Base-by-base conservation (phyloP, 1,139 yeast genomes). In the Debaryomyces coudertii region DNA sequence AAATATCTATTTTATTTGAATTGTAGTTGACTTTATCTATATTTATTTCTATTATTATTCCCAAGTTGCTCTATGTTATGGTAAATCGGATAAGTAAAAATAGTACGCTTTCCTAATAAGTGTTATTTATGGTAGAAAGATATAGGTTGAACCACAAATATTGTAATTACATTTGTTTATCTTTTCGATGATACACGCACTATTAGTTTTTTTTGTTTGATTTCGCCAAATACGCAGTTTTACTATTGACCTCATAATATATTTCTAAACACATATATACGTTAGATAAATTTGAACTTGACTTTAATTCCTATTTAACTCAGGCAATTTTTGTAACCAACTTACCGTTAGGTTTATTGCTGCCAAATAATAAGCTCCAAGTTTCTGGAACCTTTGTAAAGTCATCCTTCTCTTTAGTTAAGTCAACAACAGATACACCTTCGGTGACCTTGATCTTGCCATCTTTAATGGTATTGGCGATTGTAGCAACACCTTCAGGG, bases 381-480 rank as follows among this genome's bases (percentile, higher is more conserved):
- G 61, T 54, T 28, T 46, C 48, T 23, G 76, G 76, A 25, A 71
- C 58, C 45, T 55, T 48, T 33, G 54, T 54, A 20, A 68, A 58
- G 4, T 58, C 57, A 28, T 58, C 51, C 15, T 48, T 42, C 14
- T 58, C 57, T 18, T 54, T 54, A n/a, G 61, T 44, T 18, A 69
- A 46, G 45, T 69, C 72, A 18, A 58, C 63, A 11, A 66, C 60
- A 35, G 56, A 50, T 34, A 52, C 53, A 12, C 64, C 61, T 12
- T 63, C 62, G 4, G 56, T 53, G 15, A 65, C 51, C 25, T 63
- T 65, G 47, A 82, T 56, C 43, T 72, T 68, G 16, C 85, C 85
- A 11, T 60, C 54, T 47, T 68, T 58, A 43, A 77, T 60, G 46
- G 66, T 72, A 8, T 57, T 56, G 8, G 57, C 56, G 42, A 81